Evolutionary conservation across 2,329 filamentous ascomycete genomes (phyloP), one percentile per base, ranked within the genome.

Genomic region (Stylonectria norvegica): DNA sequence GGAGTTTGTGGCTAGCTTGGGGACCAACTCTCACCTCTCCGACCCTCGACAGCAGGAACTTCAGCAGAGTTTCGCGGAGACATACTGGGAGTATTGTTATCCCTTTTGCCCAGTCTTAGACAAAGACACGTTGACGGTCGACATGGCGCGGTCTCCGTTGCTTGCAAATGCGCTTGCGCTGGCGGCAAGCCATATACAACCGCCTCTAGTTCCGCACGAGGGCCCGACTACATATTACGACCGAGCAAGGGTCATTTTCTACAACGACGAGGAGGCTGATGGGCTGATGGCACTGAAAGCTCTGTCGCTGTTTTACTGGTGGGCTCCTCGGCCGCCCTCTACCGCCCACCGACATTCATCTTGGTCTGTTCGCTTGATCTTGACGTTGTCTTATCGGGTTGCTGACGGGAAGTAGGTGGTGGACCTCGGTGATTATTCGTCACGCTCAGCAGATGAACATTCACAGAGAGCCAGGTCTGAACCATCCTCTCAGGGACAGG

Each of bases 361-460:
- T 16, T 71, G 67, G 67, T n/a, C n/a, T n/a, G n/a, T n/a, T n/a
- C n/a, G n/a, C n/a, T n/a, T n/a, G n/a, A n/a, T n/a, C n/a, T n/a
- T n/a, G n/a, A n/a, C n/a, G n/a, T n/a, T n/a, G n/a, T n/a, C n/a
- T n/a, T n/a, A n/a, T n/a, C n/a, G n/a, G n/a, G n/a, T n/a, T n/a
- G n/a, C n/a, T n/a, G n/a, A n/a, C n/a, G n/a, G n/a, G n/a, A n/a
- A n/a, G n/a, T n/a, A n/a, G n/a, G n/a, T 71, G 68, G 68, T 71
- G 68, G 68, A 70, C 66, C 0, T 65, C 63, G 3, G 61, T 69
- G 4, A 58, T 67, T 11, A 69, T 71, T 15, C 52, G 68, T 10
- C 65, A 68, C 40, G 67, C 65, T 2, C 68, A 71, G 38, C 67
- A 71, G 40, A 63, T 69, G 53, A 67, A 66, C 25, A 53, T 71